These are phyloP conservation scores for Globisporangium splendens DNA, from an alignment of 352 stramenopile species.

Conservation along the genomic window DNA sequence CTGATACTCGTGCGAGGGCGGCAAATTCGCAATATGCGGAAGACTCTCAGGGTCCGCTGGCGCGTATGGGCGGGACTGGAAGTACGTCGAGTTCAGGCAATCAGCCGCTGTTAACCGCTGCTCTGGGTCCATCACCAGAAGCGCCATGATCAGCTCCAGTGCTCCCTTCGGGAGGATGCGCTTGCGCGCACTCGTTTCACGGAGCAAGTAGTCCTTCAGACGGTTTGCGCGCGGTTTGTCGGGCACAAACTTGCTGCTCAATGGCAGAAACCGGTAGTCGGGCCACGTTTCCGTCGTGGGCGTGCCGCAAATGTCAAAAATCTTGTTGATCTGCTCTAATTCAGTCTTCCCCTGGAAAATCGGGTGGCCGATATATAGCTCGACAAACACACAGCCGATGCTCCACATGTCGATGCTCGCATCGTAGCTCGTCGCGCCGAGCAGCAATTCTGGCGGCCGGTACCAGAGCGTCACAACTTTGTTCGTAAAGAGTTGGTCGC, in stretches of 20 bases:
- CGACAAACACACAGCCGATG: conserved; percentile 88
- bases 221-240: conserved; percentile 68
- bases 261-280: conserved; percentile 82
- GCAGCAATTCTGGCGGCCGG: conserved; percentile 90
- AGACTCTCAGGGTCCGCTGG: conserved; percentile 61
- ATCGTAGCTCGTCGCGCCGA: conserved; percentile 92
- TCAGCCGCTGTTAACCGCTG: conserved; percentile 90
- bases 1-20: conserved; percentile 84
- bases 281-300: conserved; percentile 79
- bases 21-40: conserved; percentile 66
- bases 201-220: conserved; percentile 70
- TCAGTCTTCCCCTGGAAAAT: conserved; percentile 88
- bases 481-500: conserved; percentile 91
- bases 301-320: conserved; percentile 86
- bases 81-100: conserved; percentile 94
- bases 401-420: conserved; percentile 95
- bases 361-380: conserved; percentile 83
- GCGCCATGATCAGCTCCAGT: conserved; percentile 91
- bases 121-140: conserved; percentile 95
- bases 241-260: conserved; percentile 81
- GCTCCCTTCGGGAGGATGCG: conserved; percentile 79
- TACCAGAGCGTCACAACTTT: conserved; percentile 97
- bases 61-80: conserved; percentile 74
- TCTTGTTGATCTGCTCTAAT: conserved; percentile 85
- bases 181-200: conserved; percentile 66